Evolutionary conservation across 108 stramenopile genomes (phyloP).

Genomic region (Asterionellopsis glacialis): DNA sequence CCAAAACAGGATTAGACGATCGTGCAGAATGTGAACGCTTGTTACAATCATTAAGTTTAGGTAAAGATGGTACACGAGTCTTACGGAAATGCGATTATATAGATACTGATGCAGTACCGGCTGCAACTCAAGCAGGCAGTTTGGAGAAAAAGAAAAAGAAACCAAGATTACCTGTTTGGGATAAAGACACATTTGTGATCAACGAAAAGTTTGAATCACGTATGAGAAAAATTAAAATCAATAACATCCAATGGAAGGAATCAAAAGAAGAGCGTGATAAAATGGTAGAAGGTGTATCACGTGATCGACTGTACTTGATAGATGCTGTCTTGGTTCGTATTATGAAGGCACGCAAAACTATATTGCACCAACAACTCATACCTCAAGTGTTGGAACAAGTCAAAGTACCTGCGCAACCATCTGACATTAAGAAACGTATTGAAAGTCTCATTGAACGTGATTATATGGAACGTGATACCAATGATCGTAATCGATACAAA

Average conservation of each 20-base stretch:
- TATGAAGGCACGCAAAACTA: slow-evolving; percentile 97
- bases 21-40: slow-evolving; percentile 82
- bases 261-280: slow-evolving; percentile 88
- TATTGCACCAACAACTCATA: slow-evolving; percentile 84
- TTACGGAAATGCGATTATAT: slow-evolving; percentile 55
- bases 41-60: slow-evolving; percentile 80
- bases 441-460: slow-evolving; percentile 97
- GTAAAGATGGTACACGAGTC: slow-evolving; percentile 77
- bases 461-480: slow-evolving; percentile 92
- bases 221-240: slow-evolving; percentile 87
- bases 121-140: no score
- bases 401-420: slow-evolving; percentile 81
- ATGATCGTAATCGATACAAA: slow-evolving; percentile 88
- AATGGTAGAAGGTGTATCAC: slow-evolving; percentile 87
- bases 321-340: slow-evolving; percentile 97
- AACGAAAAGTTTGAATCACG: slow-evolving; percentile 82
- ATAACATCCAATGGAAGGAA: slow-evolving; percentile 93
- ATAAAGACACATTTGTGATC: slow-evolving; percentile 75
- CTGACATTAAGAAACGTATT: slow-evolving; percentile 94
- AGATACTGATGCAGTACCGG: no score
- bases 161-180: slow-evolving; percentile 60
- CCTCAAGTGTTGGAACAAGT: slow-evolving; percentile 90
- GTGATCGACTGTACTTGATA: slow-evolving; percentile 92
- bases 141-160: slow-evolving; percentile 22
- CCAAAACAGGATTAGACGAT: slow-evolving; percentile 83